Evolutionary conservation across 768 basidiomycete species (phyloP), one percentile per base, ranked within the genome.

Genomic region (Podaxis sp.): DNA sequence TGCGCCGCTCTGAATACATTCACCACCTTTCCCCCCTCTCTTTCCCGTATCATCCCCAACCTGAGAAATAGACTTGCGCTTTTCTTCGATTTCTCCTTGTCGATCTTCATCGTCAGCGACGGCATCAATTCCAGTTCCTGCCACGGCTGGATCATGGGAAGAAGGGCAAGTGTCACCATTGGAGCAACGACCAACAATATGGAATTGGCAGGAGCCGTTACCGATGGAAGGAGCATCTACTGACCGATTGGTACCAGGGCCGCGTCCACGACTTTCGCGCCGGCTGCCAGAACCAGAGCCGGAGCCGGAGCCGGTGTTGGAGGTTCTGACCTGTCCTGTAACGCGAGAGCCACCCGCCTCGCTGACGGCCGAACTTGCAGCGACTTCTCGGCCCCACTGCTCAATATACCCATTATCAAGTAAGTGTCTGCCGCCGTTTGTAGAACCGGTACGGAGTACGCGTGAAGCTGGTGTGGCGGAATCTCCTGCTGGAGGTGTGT

Each of bases 111-210:
- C 42, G 21, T 42, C 21, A 38, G 27, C 9, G 50, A 5, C 50
- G 16, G 27, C 28, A 36, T 55, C 61, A 61, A 4, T 14, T 10
- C 25, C 32, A 13, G 27, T 54, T 52, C 16, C 44, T 55, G 28
- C 44, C 37, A 40, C 50, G 61, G 42, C 51, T 57, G 44, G 32
- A 61, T 70, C 69, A 64, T 72, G 70, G 9, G 62, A 51, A 59
- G 65, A 71, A 52, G 61, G 62, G 59, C 71, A 72, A 35, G 32
- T 36, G 51, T 57, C 57, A 36, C 66, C 68, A 21, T 59, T 36
- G 27, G 58, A 42, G 54, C 69, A 71, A 32, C 36, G 50, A 23
- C 69, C 70, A 50, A 37, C 16, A 51, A 55, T 37, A 59, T 58
- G 52, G 59, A 61, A 48, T 28, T 61, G 52, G 59, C 59, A 61